These are phyloP conservation scores for Lasiosphaeria ovina DNA, from an alignment of 495 filamentous ascomycete genomes.

Conservation along the genomic window DNA sequence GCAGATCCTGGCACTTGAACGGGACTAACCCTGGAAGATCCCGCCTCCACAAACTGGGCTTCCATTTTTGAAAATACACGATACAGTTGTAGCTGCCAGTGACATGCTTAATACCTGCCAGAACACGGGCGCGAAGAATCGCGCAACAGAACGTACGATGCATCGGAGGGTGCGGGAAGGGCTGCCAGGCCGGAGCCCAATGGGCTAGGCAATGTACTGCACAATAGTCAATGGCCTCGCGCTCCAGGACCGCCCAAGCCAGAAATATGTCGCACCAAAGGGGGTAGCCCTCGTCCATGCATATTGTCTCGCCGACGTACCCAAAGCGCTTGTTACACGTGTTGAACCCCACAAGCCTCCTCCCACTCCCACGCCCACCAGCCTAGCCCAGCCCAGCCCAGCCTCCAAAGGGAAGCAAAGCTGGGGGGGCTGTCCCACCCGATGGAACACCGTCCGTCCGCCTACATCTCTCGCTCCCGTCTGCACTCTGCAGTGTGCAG, in stretches of 20 bases:
- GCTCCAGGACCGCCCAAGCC: background rate
- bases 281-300: constrained; percentile 10
- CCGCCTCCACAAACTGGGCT: no score
- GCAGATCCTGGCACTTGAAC: no score
- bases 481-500: no score
- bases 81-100: background rate
- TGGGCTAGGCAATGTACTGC: background rate
- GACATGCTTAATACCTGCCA: background rate
- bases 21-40: no score
- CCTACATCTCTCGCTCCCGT: no score
- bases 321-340: constrained; percentile 26
- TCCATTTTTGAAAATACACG: no score
- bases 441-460: no score
- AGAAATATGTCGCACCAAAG: background rate
- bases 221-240: background rate
- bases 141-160: constrained; percentile 2
- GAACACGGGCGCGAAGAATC: background rate
- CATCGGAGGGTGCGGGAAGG: background rate
- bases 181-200: constrained; percentile 8
- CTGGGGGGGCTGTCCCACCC: background rate
- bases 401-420: background rate
- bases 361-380: constrained; percentile 1
- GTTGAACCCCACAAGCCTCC: constrained; percentile 22
- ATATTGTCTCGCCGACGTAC: constrained; percentile 5
- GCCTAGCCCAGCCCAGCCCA: background rate